Percentiles rank a stretch among this genome's conserved stretches.
Evolutionary conservation across 2,329 filamentous ascomycete species (phyloP).

Genomic region (Cladosporium oxysporum): DNA sequence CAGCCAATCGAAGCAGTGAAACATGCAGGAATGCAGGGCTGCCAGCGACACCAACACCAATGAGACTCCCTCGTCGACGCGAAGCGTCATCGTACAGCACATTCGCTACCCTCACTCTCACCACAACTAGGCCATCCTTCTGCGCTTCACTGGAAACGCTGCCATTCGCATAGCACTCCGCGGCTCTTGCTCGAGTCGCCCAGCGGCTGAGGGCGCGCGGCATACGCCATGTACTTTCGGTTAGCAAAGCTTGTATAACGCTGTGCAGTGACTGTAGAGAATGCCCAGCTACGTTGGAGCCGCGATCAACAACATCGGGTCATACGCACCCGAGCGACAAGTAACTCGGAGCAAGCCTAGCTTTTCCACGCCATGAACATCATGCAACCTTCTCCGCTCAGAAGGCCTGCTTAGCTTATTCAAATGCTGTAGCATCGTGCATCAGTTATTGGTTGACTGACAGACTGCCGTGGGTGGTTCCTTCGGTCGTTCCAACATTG

Average conservation of each 20-base stretch:
- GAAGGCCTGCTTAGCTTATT: not conserved
- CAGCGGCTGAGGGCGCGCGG: not conserved
- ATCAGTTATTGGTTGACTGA: not conserved
- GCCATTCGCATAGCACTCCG: not conserved
- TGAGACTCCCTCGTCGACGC: not conserved
- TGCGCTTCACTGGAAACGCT: not conserved
- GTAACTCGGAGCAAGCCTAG: not conserved
- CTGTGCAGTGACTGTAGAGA: not conserved
- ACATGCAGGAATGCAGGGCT: slow-evolving; percentile 6
- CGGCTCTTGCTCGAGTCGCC: not conserved
- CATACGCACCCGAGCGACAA: not conserved
- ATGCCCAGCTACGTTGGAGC: not conserved
- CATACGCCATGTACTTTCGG: not conserved
- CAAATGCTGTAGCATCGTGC: not conserved
- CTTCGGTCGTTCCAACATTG: not conserved
- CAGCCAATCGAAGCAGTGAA: not conserved
- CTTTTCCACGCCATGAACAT: not conserved
- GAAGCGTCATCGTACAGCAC: not conserved
- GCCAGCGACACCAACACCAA: not conserved
- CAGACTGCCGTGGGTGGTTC: not conserved
- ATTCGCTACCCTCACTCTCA: not conserved
- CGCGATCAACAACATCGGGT: not conserved
- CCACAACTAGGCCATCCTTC: not conserved
- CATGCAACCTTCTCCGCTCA: slow-evolving; percentile 10
- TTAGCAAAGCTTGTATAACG: not conserved